Evolutionary conservation across 208 protist genomes (phyloP), one percentile per base, ranked within the genome.

Genomic region (Trypanosoma vivax): DNA sequence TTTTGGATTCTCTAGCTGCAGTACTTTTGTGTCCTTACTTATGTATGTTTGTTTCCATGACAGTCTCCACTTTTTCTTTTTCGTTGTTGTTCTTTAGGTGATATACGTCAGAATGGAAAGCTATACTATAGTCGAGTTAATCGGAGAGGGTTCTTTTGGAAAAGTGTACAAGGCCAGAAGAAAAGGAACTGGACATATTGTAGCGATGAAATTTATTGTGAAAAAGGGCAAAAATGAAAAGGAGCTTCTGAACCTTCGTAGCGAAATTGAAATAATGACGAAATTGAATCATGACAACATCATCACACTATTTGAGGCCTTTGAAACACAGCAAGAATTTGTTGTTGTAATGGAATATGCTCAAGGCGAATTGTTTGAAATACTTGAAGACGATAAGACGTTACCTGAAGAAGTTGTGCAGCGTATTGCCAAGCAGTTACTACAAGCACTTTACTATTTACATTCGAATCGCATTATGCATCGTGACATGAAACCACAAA

Each of bases 191-290:
- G 88, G 90, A 0, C 84, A 97, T 50, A 75, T 97, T 41, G 96
- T 98, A n/a, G 97, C 97, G n/a, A 94, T 99, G 66, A 99, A 99
- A 68, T 96, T 96, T 52, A 99, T 99, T 41, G 37, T 79, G 16
- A 99, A 98, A 49, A 96, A 84, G 25, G 88, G 90, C 1, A 97
- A 97, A 67, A 94, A 85, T 42, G 83, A 96, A 16, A 96, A 96
- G 42, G 94, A 97, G 54, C 76, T 97, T 18, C 70, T 82, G 5
- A 95, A 81, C 37, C 60, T 99, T 18, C 74, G 90, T 19, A 85
- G 79, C 48, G 97, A 99, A 61, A 98, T 98, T 24, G 91, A 98
- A 27, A 98, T 98, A 50, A 70, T 98, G 51, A 94, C 76, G 2
- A 90, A 87, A 33, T 65, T 99, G 18, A 87, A 97, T 59, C 97